These are phyloP conservation scores for Tetrahymena malaccensis DNA, from an alignment of 73 alveolate genomes.

Conservation along the genomic window DNA sequence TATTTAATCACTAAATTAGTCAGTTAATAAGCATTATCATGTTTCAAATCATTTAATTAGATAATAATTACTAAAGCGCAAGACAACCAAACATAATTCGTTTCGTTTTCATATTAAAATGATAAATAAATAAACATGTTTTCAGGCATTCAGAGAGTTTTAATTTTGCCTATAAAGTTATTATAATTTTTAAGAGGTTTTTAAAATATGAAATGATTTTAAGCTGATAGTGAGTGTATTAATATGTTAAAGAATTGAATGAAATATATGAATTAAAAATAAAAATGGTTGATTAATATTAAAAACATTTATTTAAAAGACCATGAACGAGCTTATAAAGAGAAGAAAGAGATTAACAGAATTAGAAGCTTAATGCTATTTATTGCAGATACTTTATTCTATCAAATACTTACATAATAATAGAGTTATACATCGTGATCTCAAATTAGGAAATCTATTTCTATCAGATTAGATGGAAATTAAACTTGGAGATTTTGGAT, in stretches of 20 bases:
- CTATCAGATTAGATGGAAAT: conserved; percentile 80
- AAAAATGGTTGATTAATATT: not conserved
- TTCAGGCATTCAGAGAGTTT: too few relatives aligned
- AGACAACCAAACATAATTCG: too few relatives aligned
- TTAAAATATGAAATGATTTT: too few relatives aligned
- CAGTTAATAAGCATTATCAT: not conserved
- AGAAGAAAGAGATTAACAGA: conserved; percentile 88
- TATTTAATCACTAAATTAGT: too few relatives aligned
- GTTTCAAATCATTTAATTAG: too few relatives aligned
- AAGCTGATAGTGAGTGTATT: too few relatives aligned
- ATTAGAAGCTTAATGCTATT: conserved; percentile 80
- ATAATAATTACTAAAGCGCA: not conserved
- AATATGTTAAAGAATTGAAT: too few relatives aligned
- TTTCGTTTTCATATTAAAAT: too few relatives aligned
- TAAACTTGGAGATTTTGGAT: conserved; percentile 90
- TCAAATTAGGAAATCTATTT: conserved; percentile 84
- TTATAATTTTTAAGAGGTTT: too few relatives aligned
- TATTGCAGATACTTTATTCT: conserved; percentile 62
- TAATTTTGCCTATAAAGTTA: too few relatives aligned
- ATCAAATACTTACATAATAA: conserved; percentile 70
- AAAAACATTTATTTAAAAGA: not conserved
- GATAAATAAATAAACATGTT: too few relatives aligned
- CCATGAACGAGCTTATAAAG: conserved; percentile 77
- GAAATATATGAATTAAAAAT: too few relatives aligned
- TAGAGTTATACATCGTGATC: conserved; percentile 85